Percentiles rank a stretch among this genome's conserved stretches.
Evolutionary conservation across 2,329 filamentous ascomycete species (phyloP).

Genomic region (Aspergillus sp.): DNA sequence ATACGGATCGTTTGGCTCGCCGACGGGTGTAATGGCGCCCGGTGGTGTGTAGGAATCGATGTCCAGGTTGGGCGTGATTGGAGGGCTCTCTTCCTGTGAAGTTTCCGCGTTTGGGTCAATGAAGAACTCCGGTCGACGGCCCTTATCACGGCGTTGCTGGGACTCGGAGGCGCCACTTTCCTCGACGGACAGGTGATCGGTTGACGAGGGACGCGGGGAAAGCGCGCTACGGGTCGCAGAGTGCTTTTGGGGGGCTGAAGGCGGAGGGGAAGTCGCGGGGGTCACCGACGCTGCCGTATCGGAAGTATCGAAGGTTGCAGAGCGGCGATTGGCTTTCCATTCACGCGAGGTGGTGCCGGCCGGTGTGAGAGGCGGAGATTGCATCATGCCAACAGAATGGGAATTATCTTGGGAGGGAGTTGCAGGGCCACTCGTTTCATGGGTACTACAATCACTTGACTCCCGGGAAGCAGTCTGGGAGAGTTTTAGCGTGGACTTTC

Average conservation of each 20-base stretch:
- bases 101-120: conserved; percentile 49
- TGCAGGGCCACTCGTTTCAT: conserved; percentile 51
- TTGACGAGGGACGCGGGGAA: conserved; percentile 32
- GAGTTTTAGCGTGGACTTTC: no score
- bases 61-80: conserved; percentile 45
- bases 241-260: conserved; percentile 27
- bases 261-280: conserved; percentile 46
- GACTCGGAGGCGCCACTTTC: conserved; percentile 37
- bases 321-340: conserved; percentile 27
- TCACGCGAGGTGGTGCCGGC: conserved; percentile 61
- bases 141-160: conserved; percentile 36
- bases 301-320: conserved; percentile 21
- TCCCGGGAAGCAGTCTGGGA: conserved; percentile 41
- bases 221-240: conserved; percentile 25
- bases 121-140: conserved; percentile 45
- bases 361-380: conserved; percentile 83
- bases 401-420: conserved; percentile 59
- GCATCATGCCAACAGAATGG: conserved; percentile 60
- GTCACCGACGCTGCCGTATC: conserved; percentile 36
- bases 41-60: conserved; percentile 46
- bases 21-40: conserved; percentile 67
- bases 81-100: conserved; percentile 54
- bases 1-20: conserved; percentile 76
- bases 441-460: conserved; percentile 51
- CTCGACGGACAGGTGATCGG: conserved; percentile 31